Base-by-base conservation (phyloP, 1,284 basidiomycete genomes). In the Acaromyces ingoldii region DNA sequence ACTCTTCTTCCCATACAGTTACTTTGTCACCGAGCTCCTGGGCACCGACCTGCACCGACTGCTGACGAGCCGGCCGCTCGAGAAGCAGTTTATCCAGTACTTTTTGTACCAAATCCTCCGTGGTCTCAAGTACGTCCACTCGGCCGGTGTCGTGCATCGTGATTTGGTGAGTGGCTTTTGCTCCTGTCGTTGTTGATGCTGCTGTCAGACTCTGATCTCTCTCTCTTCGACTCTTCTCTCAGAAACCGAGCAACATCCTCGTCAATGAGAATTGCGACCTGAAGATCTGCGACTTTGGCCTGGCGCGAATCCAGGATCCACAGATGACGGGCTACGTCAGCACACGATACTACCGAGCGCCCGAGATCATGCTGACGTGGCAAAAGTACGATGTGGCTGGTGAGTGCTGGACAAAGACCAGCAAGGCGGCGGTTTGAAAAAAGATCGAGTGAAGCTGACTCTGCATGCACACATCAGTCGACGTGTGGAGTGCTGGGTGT, bases 311-410 rank as follows among this genome's bases (percentile, higher is more conserved):
- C 46, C 89, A 91, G 78, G 95, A 98, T 77, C 93, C 93, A 6
- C 95, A 98, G 78, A 98, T 99, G 95, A 98, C 95, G 4, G 95
- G 95, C 58, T 99, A 98, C 76, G 93, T 98, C 61, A 97, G 92
- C 58, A 99, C 93, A 53, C 83, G 95, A 67, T 98, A 98, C 80
- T 98, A 99, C 78, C 87, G 95, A 50, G 95, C 93, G 3, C 93
- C 93, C 6, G 93, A 99, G 78, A 98, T 99, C 80, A 99, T 99
- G 95, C 83, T 99, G 74, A 99, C 93, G 41, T 98, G 95, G 95
- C 93, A 98, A 78, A 98, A 98, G 80, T 98, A 98, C 80, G 95
- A 98, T 77, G 93, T 97, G 51, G 95, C 59, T 19, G 56, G 55
- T 58, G 52, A 54, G 48, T 47, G 24, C 10, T 33, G 45, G 33